phyloP scores from a whole-genome alignment of 2,329 filamentous ascomycete genomes.

The Magnaporthiopsis incrustans region DNA sequence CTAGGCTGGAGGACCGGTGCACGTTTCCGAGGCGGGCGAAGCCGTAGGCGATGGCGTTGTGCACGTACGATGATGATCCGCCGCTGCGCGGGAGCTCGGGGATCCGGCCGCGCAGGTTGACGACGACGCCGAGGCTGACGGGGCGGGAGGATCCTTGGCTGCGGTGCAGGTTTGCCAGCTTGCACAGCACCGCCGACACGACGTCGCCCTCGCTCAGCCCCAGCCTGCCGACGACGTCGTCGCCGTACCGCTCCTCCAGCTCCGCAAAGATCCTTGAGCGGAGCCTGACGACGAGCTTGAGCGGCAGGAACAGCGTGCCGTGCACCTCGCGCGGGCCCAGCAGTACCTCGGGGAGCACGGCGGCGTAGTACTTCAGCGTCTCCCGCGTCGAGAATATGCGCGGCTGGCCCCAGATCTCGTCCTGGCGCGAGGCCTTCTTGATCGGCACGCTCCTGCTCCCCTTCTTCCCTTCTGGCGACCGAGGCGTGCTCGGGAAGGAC shows the following conservation, averaged over 20 bases:
- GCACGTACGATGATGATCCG: not conserved
- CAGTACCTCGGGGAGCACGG: not conserved
- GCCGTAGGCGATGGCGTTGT: not conserved
- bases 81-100: not conserved
- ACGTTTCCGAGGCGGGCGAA: not conserved
- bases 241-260: not conserved
- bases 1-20: not conserved
- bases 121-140: not conserved
- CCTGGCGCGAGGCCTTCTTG: too few species aligned
- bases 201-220: slow-evolving; percentile 1
- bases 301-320: not conserved
- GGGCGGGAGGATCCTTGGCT: not conserved
- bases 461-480: too few species aligned
- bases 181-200: not conserved
- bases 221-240: not conserved
- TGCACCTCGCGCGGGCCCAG: not conserved
- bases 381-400: not conserved
- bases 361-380: not conserved
- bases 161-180: not conserved
- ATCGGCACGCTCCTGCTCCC: too few species aligned
- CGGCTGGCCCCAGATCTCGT: not conserved
- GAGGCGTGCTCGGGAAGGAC: too few species aligned
- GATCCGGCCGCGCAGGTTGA: not conserved
- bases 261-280: not conserved
- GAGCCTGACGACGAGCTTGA: not conserved